Evolutionary conservation across 352 stramenopile genomes (phyloP).

Genomic region (Phytophthora pisi): DNA sequence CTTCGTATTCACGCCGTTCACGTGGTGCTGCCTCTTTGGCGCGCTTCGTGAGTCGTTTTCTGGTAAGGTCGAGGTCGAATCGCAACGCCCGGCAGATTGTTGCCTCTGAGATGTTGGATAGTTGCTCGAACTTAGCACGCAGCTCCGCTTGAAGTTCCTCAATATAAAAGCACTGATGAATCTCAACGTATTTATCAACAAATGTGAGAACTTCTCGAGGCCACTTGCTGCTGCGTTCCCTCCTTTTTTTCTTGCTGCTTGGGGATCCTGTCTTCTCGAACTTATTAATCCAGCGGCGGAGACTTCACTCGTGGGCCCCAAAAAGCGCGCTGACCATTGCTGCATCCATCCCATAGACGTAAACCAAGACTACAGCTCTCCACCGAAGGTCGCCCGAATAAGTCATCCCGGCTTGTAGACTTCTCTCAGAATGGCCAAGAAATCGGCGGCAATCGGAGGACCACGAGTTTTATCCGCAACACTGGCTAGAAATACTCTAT

Average conservation of each 20-base stretch:
- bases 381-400: constrained; percentile 23
- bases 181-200: constrained; percentile 16
- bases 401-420: constrained; percentile 3
- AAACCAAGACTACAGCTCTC: constrained; percentile 23
- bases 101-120: constrained; percentile 9
- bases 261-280: constrained; percentile 14
- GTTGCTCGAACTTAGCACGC: background rate
- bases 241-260: background rate
- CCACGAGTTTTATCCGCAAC: background rate
- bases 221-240: constrained; percentile 4
- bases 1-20: constrained; percentile 4
- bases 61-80: constrained; percentile 30
- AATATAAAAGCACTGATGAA: constrained; percentile 38
- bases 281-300: constrained; percentile 12
- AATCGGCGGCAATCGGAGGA: background rate
- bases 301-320: constrained; percentile 3
- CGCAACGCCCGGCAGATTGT: constrained; percentile 28
- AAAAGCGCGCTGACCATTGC: constrained; percentile 10
- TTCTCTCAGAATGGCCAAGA: background rate
- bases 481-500: background rate
- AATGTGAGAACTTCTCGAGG: constrained; percentile 12
- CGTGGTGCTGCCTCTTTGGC: constrained; percentile 6
- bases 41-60: constrained; percentile 19
- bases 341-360: constrained; percentile 25
- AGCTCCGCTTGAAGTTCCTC: constrained; percentile 30